Base-by-base conservation (phyloP, 2,329 filamentous ascomycete genomes). In the Dactylellina leptospora region DNA sequence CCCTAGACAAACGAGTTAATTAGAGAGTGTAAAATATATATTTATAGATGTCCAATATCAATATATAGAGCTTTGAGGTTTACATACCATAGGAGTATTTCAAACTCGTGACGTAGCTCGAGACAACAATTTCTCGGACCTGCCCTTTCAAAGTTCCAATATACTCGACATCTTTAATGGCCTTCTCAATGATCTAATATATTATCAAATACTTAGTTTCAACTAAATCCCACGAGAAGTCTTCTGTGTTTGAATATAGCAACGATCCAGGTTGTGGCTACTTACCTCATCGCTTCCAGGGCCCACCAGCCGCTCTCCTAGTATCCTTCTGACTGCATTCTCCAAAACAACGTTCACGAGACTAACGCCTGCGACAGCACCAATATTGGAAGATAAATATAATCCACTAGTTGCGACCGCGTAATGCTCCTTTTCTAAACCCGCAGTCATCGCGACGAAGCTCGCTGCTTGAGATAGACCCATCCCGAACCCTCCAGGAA, bases 401-500 rank as follows among this genome's bases (percentile, higher is more conserved):
- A 73, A 36, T 9, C 60, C 69, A 22, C 48, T 55, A 9, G 59
- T 68, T 2, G 69, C 69, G 3, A 73, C 60, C 2, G 60, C 69
- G 23, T 66, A 61, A 28, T 73, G 47, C 30, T 64, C 69, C 18
- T 64, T 64, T 27, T 73, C 69, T 28, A 73, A 36, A 11, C 60
- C 69, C 2, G 60, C 69, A 11, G 60, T 73, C 61, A 73, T 64
- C 2, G 60, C 69, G 2, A 73, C 69, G 36, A 73, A 73, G 11
- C 60, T 73, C 11, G 69, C 54, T 13, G 60, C 69, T n/a, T 60
- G 60, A 3, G 60, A 64, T 18, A 73, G 18, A 10, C 69, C 60
- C 0, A 81, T 82, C 0, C 83, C 84, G 56, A 86, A 80, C 0
- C 85, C 84, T 1, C 85, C 78, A 0, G 86, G 86, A 3, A 87